Evolutionary conservation across 306 rosid genomes (phyloP).

Genomic region (Fragaria nilgerrensis): DNA sequence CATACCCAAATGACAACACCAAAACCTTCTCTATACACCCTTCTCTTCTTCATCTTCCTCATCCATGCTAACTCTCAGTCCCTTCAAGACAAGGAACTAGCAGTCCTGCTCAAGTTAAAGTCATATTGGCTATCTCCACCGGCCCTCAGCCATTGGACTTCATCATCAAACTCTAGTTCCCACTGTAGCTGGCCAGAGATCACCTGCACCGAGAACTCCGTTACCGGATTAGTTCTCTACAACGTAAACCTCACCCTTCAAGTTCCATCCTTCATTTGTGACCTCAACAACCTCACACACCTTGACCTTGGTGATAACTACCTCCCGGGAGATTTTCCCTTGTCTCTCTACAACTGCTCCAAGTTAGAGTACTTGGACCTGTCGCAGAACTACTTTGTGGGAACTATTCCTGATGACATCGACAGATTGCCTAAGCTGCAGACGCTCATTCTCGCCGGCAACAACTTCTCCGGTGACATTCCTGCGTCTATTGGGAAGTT

Average conservation of each 20-base stretch:
- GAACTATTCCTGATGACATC: constrained; percentile 49
- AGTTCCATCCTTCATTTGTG: constrained; percentile 64
- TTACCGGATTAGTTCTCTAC: constrained; percentile 33
- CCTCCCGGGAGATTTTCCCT: constrained; percentile 55
- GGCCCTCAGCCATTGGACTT: constrained; percentile 43
- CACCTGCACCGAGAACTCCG: constrained; percentile 42
- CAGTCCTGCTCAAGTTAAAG: constrained; percentile 40
- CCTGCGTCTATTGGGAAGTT: constrained; percentile 52
- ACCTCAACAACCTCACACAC: constrained; percentile 52
- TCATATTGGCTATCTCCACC: constrained; percentile 41
- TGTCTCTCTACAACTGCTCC: constrained; percentile 49
- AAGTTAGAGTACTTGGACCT: constrained; percentile 47
- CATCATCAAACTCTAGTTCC: constrained; percentile 35
- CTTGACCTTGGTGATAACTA: constrained; percentile 34
- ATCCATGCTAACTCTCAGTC: constrained; percentile 36
- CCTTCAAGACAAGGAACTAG: constrained; percentile 45
- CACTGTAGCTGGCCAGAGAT: constrained; percentile 61
- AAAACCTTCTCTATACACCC: constrained; percentile 4
- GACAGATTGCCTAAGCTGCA: constrained; percentile 35
- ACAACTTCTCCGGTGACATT: constrained; percentile 49
- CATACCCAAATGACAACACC: constrained; percentile 28
- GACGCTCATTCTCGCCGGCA: constrained; percentile 42
- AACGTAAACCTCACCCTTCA: constrained; percentile 18
- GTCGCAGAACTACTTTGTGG: constrained; percentile 44
- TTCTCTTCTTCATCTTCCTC: constrained; percentile 27